Evolutionary conservation across 1,139 yeast species (phyloP).

Genomic region (Candida smagusa): DNA sequence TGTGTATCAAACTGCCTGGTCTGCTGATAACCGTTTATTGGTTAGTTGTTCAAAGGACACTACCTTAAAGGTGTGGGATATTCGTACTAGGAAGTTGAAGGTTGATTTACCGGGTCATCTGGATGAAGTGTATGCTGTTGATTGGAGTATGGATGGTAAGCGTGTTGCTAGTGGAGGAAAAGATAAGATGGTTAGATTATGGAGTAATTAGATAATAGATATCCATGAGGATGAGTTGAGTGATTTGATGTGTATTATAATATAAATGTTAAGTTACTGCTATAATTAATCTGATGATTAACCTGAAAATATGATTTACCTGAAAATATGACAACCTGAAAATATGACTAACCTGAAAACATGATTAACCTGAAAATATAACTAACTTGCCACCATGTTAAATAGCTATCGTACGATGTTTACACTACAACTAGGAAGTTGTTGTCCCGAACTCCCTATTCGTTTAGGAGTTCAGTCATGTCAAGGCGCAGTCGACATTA

Average conservation of each 20-base stretch:
- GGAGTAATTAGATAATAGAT: slow-evolving; percentile 62
- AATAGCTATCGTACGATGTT: too few relatives aligned
- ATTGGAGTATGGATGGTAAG: slow-evolving; percentile 95
- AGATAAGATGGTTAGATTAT: slow-evolving; percentile 87
- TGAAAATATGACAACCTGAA: not conserved
- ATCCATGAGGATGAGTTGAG: too few relatives aligned
- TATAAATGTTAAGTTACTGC: too few relatives aligned
- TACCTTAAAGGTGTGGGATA: slow-evolving; percentile 96
- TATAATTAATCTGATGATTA: too few relatives aligned
- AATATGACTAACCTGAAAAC: too few relatives aligned
- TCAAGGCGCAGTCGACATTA: too few relatives aligned
- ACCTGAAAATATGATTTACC: not conserved
- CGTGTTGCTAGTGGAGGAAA: slow-evolving; percentile 95
- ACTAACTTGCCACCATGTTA: too few relatives aligned
- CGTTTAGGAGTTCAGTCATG: too few relatives aligned
- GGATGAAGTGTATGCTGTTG: slow-evolving; percentile 96
- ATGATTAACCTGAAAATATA: too few relatives aligned
- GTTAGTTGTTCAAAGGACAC: slow-evolving; percentile 97
- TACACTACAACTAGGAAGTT: too few relatives aligned
- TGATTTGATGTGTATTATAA: too few relatives aligned
- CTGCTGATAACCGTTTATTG: slow-evolving; percentile 85
- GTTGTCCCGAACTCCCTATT: too few relatives aligned
- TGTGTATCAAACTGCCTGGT: slow-evolving; percentile 98
- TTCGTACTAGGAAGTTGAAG: slow-evolving; percentile 74
- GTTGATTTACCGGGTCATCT: slow-evolving; percentile 94